Percentiles rank a stretch among this genome's conserved stretches.
Evolutionary conservation across 1,284 basidiomycete species (phyloP).

Genomic region (Schizophyllum amplum): DNA sequence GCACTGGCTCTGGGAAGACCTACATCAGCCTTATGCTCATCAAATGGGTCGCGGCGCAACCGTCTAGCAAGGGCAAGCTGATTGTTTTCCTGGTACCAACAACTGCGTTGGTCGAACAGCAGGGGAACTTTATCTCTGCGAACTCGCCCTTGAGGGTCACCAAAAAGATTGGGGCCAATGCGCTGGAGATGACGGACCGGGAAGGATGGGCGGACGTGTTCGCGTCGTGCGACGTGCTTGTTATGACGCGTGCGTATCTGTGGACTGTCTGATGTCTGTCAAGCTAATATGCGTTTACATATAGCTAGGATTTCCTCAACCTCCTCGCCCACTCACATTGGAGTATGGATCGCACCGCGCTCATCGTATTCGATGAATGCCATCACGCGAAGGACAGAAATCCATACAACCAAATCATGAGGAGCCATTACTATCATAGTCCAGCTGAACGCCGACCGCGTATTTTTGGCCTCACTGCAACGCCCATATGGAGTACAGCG

Average conservation of each 20-base stretch:
- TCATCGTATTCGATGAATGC: slow-evolving; percentile 80
- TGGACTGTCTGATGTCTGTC: background rate
- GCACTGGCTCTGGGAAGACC: slow-evolving; percentile 78
- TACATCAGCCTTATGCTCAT: slow-evolving; percentile 74
- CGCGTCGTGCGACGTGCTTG: slow-evolving; percentile 59
- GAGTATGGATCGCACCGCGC: slow-evolving; percentile 57
- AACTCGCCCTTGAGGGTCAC: slow-evolving; percentile 59
- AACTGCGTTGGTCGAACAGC: slow-evolving; percentile 76
- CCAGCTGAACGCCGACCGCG: slow-evolving; percentile 44
- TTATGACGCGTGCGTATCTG: slow-evolving; percentile 66
- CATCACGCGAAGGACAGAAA: slow-evolving; percentile 75
- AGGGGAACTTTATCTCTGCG: slow-evolving; percentile 57
- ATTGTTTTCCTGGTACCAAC: slow-evolving; percentile 76
- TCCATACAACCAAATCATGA: slow-evolving; percentile 73
- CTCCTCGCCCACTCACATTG: slow-evolving; percentile 73
- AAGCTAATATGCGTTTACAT: slow-evolving; percentile 3
- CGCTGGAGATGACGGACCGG: slow-evolving; percentile 62
- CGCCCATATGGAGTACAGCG: slow-evolving; percentile 71
- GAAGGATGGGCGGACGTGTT: slow-evolving; percentile 59
- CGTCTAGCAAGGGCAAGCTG: slow-evolving; percentile 38
- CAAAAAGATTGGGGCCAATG: slow-evolving; percentile 60
- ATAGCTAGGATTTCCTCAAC: slow-evolving; percentile 80
- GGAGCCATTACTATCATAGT: slow-evolving; percentile 58
- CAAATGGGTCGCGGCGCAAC: slow-evolving; percentile 57
- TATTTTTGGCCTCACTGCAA: slow-evolving; percentile 86